Evolutionary conservation across 805 yeast species (phyloP).

Genomic region (Kodamaea fukazawae): DNA sequence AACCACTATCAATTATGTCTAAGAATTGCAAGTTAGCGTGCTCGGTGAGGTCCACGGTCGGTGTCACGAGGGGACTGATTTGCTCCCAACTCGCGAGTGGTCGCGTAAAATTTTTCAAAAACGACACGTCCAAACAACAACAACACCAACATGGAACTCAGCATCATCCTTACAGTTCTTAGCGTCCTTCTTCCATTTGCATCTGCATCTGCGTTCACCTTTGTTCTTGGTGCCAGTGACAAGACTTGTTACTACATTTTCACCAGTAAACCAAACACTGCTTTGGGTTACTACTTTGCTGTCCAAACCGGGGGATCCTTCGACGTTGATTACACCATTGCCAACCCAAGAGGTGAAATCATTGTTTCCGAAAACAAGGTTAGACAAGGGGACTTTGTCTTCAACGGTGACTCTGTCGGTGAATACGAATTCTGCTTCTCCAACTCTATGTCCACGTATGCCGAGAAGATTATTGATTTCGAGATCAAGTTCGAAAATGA

Average conservation of each 20-base stretch:
- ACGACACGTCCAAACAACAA: too few species aligned
- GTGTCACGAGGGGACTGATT: too few species aligned
- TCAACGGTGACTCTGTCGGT: conserved; percentile 63
- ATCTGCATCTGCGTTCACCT: conserved; percentile 61
- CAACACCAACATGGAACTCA: conserved; percentile 1
- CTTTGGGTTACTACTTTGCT: conserved; percentile 75
- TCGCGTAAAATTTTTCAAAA: too few species aligned
- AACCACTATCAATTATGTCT: too few species aligned
- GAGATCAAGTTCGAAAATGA: conserved; percentile 61
- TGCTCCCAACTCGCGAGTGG: too few species aligned
- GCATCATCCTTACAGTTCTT: conserved; percentile 2
- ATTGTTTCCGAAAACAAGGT: conserved; percentile 56
- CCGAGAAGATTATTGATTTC: conserved; percentile 81
- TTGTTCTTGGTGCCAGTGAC: conserved; percentile 73
- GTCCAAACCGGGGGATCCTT: conserved; percentile 79
- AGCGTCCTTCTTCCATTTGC: conserved; percentile 5
- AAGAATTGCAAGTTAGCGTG: too few species aligned
- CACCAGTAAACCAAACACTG: conserved; percentile 56
- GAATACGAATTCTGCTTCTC: conserved; percentile 87
- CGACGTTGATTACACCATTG: conserved; percentile 70
- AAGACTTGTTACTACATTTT: conserved; percentile 68
- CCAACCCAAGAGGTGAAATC: conserved; percentile 54
- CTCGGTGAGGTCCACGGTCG: too few species aligned
- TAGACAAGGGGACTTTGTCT: conserved; percentile 77
- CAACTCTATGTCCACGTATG: conserved; percentile 76